These are phyloP conservation scores for Chrysanthemum lavandulifolium DNA, from an alignment of 129 eudicot genomes.

Conservation along the genomic window DNA sequence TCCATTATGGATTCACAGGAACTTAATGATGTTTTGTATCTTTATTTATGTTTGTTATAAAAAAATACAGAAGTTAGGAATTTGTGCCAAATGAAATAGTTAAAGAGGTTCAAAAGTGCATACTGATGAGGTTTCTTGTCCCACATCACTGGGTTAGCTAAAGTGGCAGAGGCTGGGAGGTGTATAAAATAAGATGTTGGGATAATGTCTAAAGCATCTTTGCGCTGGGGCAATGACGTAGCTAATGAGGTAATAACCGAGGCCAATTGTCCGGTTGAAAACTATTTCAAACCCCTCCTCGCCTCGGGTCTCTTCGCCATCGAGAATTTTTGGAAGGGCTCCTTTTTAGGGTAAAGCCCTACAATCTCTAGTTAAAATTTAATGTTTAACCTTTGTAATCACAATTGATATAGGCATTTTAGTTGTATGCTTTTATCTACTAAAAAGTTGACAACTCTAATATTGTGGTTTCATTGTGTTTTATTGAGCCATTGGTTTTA, in stretches of 20 bases:
- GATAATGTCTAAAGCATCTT: constrained; percentile 17
- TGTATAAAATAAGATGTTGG: neutral
- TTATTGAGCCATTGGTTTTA: too few species aligned
- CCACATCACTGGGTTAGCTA: neutral
- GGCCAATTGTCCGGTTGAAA: constrained; percentile 99
- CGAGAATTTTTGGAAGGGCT: constrained; percentile 33
- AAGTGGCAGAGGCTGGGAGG: neutral
- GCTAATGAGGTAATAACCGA: constrained; percentile 85
- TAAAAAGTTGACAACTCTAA: too few species aligned
- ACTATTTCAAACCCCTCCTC: constrained; percentile 89
- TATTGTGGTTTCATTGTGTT: too few species aligned
- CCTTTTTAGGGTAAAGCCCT: constrained; percentile 20
- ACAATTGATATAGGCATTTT: too few species aligned
- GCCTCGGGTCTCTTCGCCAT: constrained; percentile 28
- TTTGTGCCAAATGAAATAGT: neutral
- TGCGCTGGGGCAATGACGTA: constrained; percentile 99
- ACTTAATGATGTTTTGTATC: too few species aligned
- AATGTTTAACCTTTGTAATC: too few species aligned
- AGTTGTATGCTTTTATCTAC: too few species aligned
- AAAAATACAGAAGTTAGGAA: too few species aligned
- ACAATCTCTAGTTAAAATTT: neutral
- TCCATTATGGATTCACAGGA: too few species aligned
- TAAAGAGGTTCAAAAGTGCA: too few species aligned
- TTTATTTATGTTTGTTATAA: too few species aligned
- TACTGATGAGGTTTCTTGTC: neutral